Evolutionary conservation across 164 flowering plant genomes (phyloP).

Genomic region (Aristolochia contorta): DNA sequence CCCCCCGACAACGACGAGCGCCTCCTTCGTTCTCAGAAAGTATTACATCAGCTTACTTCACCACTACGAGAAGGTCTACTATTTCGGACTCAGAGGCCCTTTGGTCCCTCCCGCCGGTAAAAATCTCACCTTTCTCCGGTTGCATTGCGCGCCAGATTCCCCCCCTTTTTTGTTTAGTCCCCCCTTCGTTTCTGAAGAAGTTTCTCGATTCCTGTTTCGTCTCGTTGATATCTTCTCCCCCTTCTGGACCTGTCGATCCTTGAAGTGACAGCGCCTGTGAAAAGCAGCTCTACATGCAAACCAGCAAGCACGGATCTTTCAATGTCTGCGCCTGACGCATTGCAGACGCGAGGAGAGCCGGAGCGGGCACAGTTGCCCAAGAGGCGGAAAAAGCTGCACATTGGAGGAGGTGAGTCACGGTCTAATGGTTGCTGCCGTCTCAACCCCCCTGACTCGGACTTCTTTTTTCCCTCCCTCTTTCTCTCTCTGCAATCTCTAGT

Average conservation of each 20-base stretch:
- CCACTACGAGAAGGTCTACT: conserved; percentile 73
- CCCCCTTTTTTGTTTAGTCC: too few relatives aligned
- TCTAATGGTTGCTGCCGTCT: too few relatives aligned
- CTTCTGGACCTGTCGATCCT: neutral
- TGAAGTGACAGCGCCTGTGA: conserved; percentile 12
- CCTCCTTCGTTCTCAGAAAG: conserved; percentile 69
- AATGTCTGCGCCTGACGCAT: too few relatives aligned
- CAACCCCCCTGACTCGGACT: neutral
- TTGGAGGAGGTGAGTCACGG: conserved; percentile 14
- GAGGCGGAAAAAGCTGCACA: neutral
- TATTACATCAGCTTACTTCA: conserved; percentile 55
- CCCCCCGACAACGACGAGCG: conserved; percentile 78
- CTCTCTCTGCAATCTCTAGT: too few relatives aligned
- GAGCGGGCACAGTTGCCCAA: neutral
- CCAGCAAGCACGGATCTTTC: neutral
- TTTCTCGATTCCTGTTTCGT: too few relatives aligned
- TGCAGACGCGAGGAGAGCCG: conserved; percentile 4
- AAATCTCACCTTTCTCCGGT: neutral
- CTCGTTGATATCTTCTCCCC: too few relatives aligned
- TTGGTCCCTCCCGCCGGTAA: conserved; percentile 26
- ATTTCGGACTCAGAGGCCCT: conserved; percentile 42
- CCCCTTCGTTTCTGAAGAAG: too few relatives aligned
- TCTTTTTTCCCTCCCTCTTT: neutral
- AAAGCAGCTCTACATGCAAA: conserved; percentile 12
- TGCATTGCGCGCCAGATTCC: neutral